Evolutionary conservation across 192 early-diverging fungal species (phyloP).

Genomic region (Cetraspora pellucida): DNA sequence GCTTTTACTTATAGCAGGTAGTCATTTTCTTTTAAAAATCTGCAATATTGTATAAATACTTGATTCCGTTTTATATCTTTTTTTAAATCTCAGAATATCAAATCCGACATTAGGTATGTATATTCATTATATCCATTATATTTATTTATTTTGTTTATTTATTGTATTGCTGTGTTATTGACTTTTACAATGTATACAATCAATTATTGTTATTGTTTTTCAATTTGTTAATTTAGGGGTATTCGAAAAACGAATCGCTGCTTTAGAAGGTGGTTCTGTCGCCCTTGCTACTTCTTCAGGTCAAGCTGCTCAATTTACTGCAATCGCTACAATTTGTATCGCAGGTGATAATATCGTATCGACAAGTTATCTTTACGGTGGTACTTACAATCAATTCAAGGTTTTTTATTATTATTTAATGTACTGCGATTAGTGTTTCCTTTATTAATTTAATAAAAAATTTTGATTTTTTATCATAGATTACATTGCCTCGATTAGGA

Average conservation of each 20-base stretch:
- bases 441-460: not conserved
- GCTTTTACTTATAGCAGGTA: slow-evolving; percentile 90
- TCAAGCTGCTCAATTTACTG: slow-evolving; percentile 86
- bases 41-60: not conserved
- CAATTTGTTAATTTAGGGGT: slow-evolving; percentile 51
- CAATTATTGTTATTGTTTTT: not conserved
- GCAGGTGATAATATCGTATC: slow-evolving; percentile 90
- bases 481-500: slow-evolving; percentile 74
- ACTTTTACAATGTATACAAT: not conserved
- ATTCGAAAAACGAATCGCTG: slow-evolving; percentile 91
- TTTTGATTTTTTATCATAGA: not conserved
- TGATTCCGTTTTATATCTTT: not conserved
- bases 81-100: not conserved
- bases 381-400: slow-evolving; percentile 87
- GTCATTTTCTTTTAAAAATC: not conserved
- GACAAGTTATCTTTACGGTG: slow-evolving; percentile 74
- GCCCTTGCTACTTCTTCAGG: slow-evolving; percentile 65
- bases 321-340: slow-evolving; percentile 75
- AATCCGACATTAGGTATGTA: not conserved
- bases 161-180: not conserved
- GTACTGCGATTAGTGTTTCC: not conserved
- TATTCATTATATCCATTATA: too few relatives aligned
- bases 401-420: slow-evolving; percentile 45
- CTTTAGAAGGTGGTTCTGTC: slow-evolving; percentile 85
- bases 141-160: slow-evolving; percentile 5